Evolutionary conservation across 2,329 filamentous ascomycete genomes (phyloP), one percentile per base, ranked within the genome.

Genomic region (Hypoxylon sp.): DNA sequence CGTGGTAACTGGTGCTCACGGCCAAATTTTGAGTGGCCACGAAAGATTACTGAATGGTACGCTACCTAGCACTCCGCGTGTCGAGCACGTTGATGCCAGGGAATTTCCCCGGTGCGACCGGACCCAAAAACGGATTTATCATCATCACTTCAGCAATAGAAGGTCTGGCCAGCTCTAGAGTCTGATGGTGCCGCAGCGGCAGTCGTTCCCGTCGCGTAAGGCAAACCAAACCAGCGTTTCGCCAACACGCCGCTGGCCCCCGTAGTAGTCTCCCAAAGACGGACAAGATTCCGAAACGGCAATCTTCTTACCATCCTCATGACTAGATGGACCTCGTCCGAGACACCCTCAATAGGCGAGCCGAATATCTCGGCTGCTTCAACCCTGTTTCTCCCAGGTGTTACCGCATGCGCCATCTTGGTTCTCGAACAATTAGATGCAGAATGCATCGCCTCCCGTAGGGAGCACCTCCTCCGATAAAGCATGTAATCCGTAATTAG

Each of bases 61-160:
- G 58, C 71, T 72, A 64, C 67, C 36, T 23, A 34, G 46, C n/a
- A 43, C 25, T 67, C 63, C 60, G 63, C 62, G 64, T 69, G 55
- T 68, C 55, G 46, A 74, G 63, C 73, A 75, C 71, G 72, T 72
- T 72, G 65, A 64, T 71, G 67, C 57, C 65, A 70, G 71, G 63
- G 61, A 67, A 59, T 67, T 57, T 57, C 60, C 62, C 67, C 59
- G 56, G 61, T 60, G 34, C 56, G 45, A 60, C 50, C 17, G 56
- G 14, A 53, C 58, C 17, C 43, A 17, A 63, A 51, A 62, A 61
- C 25, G 59, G 70, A 74, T 73, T 75, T 73, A 74, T 74, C 72
- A 74, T 74, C 71, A 73, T 74, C 64, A 72, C 70, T 74, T 74
- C 69, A 73, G 69, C 72, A 71, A 63, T 38, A 43, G 58, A 48